Evolutionary conservation across 176 grass and related monocot species (phyloP).

Genomic region (Zea mays): Zm-B73-REFERENCE-NAM-5.0 NC_050099.1:170707501-170708000

Average conservation of each 20-base stretch:
- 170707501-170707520: too few species aligned
- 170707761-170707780: constrained; percentile 27
- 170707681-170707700: constrained; percentile 9
- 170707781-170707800: not conserved
- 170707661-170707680: not conserved
- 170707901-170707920: constrained; percentile 17
- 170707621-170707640: too few species aligned
- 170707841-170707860: not conserved
- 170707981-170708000: too few species aligned
- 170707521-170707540: too few species aligned
- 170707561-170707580: too few species aligned
- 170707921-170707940: constrained; percentile 49
- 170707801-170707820: not conserved
- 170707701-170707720: constrained; percentile 11
- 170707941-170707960: constrained; percentile 40
- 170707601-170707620: too few species aligned
- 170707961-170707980: constrained; percentile 40
- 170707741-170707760: not conserved
- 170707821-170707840: too few species aligned
- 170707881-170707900: too few species aligned
- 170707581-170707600: not conserved
- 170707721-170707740: constrained; percentile 18
- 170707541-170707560: too few species aligned
- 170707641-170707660: too few species aligned
- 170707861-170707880: not conserved